A percentile compares a stretch with the other conserved stretches of the same genome.
These are phyloP conservation scores for Incumbomyces delicatus DNA, from an alignment of 2,329 filamentous ascomycete species.

Conservation along the genomic window DNA sequence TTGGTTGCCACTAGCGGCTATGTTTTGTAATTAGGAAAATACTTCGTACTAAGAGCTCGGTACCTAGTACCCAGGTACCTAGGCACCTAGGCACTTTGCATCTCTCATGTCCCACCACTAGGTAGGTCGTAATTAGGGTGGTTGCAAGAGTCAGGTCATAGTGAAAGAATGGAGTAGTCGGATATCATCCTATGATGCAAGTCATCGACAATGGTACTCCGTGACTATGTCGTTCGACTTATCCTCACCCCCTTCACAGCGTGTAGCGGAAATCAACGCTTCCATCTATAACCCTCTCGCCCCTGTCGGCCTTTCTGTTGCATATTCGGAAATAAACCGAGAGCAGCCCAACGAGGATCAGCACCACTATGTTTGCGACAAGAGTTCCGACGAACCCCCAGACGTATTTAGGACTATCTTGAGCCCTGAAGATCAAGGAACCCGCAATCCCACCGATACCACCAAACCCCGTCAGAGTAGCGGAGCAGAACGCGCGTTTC, in stretches of 20 bases:
- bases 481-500: conserved; percentile 72
- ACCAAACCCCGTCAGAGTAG: conserved; percentile 65
- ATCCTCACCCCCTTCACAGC: neutral
- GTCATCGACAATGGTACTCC: no score
- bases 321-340: conserved; percentile 44
- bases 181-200: no score
- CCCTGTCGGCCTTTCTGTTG: conserved; percentile 41
- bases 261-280: conserved; percentile 30
- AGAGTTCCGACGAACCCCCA: conserved; percentile 28
- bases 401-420: conserved; percentile 26
- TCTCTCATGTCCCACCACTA: no score
- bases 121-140: no score
- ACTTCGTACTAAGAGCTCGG: no score
- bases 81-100: no score
- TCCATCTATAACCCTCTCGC: conserved; percentile 42
- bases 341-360: conserved; percentile 43
- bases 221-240: no score
- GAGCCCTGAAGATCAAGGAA: conserved; percentile 56
- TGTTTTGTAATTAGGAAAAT: no score
- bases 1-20: no score
- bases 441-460: conserved; percentile 69
- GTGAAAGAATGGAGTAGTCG: no score
- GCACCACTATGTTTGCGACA: conserved; percentile 45
- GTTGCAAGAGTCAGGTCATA: no score
- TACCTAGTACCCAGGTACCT: no score